A percentile compares a stretch with the other conserved stretches of the same genome.
phyloP scores from a whole-genome alignment of 2,329 filamentous ascomycete species.

The Fusarium heterosporum region DNA sequence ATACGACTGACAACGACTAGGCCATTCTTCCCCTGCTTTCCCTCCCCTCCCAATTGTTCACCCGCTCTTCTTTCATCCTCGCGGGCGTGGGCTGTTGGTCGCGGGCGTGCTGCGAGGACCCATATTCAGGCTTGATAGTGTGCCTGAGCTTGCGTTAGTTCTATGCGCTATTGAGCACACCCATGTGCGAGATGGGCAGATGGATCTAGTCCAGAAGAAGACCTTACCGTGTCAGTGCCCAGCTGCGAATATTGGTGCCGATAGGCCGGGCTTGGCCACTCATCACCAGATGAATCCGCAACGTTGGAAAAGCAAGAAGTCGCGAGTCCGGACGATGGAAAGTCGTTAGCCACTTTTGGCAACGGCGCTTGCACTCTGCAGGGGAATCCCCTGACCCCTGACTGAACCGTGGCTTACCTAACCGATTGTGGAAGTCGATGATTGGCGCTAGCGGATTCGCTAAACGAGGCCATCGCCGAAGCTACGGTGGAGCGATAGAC shows the following conservation, averaged over 20 bases:
- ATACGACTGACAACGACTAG: slow-evolving; percentile 8
- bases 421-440: background rate
- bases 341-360: slow-evolving; percentile 21
- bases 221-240: background rate
- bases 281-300: slow-evolving; percentile 6
- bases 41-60: slow-evolving; percentile 10
- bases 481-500: slow-evolving; percentile 24
- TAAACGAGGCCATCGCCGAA: slow-evolving; percentile 23
- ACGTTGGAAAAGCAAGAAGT: slow-evolving; percentile 12
- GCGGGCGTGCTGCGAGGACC: slow-evolving; percentile 8
- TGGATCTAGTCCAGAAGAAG: slow-evolving; percentile 20
- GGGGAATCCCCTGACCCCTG: slow-evolving; percentile 23
- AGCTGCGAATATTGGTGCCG: slow-evolving; percentile 26
- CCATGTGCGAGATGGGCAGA: slow-evolving; percentile 20
- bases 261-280: slow-evolving; percentile 27
- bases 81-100: slow-evolving; percentile 20
- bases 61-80: slow-evolving; percentile 10
- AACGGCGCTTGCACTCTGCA: background rate
- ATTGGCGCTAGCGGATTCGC: slow-evolving; percentile 11
- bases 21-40: slow-evolving; percentile 7
- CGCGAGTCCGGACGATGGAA: slow-evolving; percentile 24
- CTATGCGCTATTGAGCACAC: slow-evolving; percentile 34
- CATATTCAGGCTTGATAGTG: slow-evolving; percentile 28
- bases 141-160: slow-evolving; percentile 32
- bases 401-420: slow-evolving; percentile 18